A percentile compares a stretch with the other conserved stretches of the same genome.
These are phyloP conservation scores for Fonsecaea multimorphosa DNA, from an alignment of 2,329 filamentous ascomycete genomes.

Conservation along the genomic window DNA sequence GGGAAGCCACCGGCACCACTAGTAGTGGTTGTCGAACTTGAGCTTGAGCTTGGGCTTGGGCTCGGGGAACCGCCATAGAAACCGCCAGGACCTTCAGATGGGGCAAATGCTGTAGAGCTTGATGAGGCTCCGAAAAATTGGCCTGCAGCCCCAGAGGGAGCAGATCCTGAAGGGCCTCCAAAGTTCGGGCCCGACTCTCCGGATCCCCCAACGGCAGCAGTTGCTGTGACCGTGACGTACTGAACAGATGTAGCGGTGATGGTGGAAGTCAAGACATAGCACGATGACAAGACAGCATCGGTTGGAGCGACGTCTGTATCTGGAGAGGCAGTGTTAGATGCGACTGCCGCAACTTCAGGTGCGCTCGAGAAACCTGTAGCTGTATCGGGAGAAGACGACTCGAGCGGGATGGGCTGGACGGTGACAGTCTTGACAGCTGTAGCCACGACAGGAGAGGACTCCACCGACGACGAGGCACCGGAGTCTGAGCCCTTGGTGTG, in stretches of 20 bases:
- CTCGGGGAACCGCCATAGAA: slow-evolving; percentile 1
- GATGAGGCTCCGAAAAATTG: slow-evolving; percentile 10
- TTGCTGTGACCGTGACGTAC: slow-evolving; percentile 41
- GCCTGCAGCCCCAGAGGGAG: not conserved
- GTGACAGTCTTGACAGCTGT: slow-evolving; percentile 33
- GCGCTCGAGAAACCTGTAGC: slow-evolving; percentile 25
- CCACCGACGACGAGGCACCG: slow-evolving; percentile 26
- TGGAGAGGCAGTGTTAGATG: not conserved
- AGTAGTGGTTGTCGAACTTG: too few species aligned
- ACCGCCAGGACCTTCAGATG: slow-evolving; percentile 4
- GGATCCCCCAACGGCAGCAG: slow-evolving; percentile 15
- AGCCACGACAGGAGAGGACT: slow-evolving; percentile 23
- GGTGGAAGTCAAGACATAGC: slow-evolving; percentile 31
- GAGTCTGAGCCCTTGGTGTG: slow-evolving; percentile 27
- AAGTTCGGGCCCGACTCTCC: slow-evolving; percentile 16
- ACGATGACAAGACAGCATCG: slow-evolving; percentile 18
- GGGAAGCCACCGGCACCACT: too few species aligned
- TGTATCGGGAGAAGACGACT: slow-evolving; percentile 17
- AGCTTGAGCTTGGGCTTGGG: too few species aligned
- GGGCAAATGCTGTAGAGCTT: slow-evolving; percentile 11
- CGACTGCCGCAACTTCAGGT: slow-evolving; percentile 15
- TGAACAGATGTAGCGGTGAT: slow-evolving; percentile 40
- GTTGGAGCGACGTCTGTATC: slow-evolving; percentile 17
- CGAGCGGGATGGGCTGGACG: slow-evolving; percentile 28
- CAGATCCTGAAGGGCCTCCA: slow-evolving; percentile 2